Conservation (phyloP, 108 stramenopile genomes). For the Skeletonema tropicum region DNA sequence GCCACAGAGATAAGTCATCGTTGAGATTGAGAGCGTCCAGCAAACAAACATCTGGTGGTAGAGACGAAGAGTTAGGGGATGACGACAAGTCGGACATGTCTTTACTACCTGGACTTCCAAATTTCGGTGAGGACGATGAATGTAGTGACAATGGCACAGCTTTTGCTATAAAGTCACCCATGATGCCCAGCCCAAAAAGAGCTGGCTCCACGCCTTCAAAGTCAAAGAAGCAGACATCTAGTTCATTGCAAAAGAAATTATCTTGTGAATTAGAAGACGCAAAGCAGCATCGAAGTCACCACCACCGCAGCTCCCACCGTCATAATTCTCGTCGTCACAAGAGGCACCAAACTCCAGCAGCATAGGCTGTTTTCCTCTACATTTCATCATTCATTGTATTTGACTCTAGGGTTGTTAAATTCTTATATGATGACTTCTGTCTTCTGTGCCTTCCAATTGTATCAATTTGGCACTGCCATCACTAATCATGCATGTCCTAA, state of each 20-base stretch:
- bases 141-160: neutral
- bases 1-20: conserved; percentile 1
- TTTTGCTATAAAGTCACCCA: neutral
- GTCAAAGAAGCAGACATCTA: neutral
- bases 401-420: neutral
- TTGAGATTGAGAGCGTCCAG: neutral
- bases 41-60: neutral
- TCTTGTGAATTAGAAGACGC: neutral
- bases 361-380: neutral
- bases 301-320: neutral
- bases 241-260: neutral
- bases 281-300: neutral
- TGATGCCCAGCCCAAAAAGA: neutral
- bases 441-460: too few species aligned
- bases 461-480: neutral
- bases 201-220: neutral
- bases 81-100: neutral
- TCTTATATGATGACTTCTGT: neutral
- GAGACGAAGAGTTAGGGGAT: neutral
- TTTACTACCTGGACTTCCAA: neutral
- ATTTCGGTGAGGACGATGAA: neutral
- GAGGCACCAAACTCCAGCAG: neutral
- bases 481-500: neutral
- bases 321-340: neutral
- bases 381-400: neutral